phyloP scores from a whole-genome alignment of 108 stramenopile species.

The Skeletonema grethae region DNA sequence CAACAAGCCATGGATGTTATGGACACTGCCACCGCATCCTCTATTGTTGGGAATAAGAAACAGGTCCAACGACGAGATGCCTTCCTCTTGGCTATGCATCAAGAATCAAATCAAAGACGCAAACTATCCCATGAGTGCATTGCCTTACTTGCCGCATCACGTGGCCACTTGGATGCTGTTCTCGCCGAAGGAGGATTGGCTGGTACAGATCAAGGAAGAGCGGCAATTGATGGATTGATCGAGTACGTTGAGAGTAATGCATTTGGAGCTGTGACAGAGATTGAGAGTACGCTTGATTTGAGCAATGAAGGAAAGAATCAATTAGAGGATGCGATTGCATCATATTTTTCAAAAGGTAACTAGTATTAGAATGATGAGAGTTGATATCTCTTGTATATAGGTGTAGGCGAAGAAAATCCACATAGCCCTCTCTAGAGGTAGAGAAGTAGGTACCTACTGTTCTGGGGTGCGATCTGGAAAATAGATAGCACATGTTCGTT shows the following conservation, averaged over 20 bases:
- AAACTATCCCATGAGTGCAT: constrained; percentile 76
- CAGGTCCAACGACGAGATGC: constrained; percentile 63
- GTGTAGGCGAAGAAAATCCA: no score
- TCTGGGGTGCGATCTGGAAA: no score
- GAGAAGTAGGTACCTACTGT: no score
- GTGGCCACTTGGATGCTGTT: constrained; percentile 64
- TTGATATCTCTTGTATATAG: no score
- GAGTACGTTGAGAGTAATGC: constrained; percentile 53
- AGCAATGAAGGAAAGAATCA: constrained; percentile 37
- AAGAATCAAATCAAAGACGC: constrained; percentile 49
- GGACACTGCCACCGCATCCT: constrained; percentile 34
- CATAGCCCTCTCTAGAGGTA: no score
- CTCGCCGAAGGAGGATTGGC: constrained; percentile 59
- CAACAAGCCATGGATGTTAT: constrained; percentile 76
- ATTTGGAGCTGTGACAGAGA: constrained; percentile 50
- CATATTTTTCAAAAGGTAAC: constrained; percentile 44
- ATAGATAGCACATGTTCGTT: no score
- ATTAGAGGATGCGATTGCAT: constrained; percentile 59
- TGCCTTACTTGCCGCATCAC: constrained; percentile 73
- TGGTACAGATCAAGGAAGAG: constrained; percentile 59
- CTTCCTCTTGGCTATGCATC: constrained; percentile 86
- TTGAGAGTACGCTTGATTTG: constrained; percentile 72
- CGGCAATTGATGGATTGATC: constrained; percentile 57
- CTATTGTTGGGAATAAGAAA: constrained; percentile 42
- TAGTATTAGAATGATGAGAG: background rate